Base-by-base conservation (phyloP, 1,284 basidiomycete genomes). In the Sporisorium reilianum region DNA sequence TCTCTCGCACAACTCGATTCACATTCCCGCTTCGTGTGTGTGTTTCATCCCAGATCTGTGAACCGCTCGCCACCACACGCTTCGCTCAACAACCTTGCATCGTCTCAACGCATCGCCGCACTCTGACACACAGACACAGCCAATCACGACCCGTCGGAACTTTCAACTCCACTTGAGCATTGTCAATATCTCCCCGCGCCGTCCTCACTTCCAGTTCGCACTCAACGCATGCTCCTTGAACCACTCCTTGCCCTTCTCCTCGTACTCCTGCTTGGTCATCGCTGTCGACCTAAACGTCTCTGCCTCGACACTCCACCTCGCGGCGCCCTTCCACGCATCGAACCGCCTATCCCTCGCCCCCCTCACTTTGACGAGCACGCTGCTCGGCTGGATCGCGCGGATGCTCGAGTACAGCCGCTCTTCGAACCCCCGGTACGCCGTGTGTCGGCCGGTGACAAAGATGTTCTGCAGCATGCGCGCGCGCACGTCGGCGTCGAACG, bases 261-360 rank as follows among this genome's bases (percentile, higher is more conserved):
- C 90, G 76, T 97, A 99, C 80, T 97, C 93, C 5, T 88, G 89
- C 78, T 88, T 89, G 3, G 91, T 93, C 46, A 89, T 84, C 38
- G 92, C 88, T 2, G 90, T 88, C 22, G 84, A 82, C 45, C 80
- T 81, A 66, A 80, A 80, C 23, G 40, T 50, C 1, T 81, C 65
- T 1, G 34, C 10, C 11, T 55, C 28, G 1, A 59, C 91, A 25
- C 91, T 90, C 87, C 95, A 97, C 64, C 88, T 88, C 5, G 93
- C 92, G 93, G 97, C 97, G 6, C 96, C 96, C 50, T 88, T 88
- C 95, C 95, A 99, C 5, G 95, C 91, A 82, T 97, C 95, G 58
- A 91, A 84, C 16, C 87, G 79, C 2, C 92, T 89, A 84, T 97
- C 90, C 5, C 80, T 86, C 2, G 90, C 93, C 22, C 87, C 86